Percentiles rank a stretch among this genome's conserved stretches.
These are phyloP conservation scores for Botrytis tulipae DNA, from an alignment of 2,329 filamentous ascomycete genomes.

Conservation along the genomic window DNA sequence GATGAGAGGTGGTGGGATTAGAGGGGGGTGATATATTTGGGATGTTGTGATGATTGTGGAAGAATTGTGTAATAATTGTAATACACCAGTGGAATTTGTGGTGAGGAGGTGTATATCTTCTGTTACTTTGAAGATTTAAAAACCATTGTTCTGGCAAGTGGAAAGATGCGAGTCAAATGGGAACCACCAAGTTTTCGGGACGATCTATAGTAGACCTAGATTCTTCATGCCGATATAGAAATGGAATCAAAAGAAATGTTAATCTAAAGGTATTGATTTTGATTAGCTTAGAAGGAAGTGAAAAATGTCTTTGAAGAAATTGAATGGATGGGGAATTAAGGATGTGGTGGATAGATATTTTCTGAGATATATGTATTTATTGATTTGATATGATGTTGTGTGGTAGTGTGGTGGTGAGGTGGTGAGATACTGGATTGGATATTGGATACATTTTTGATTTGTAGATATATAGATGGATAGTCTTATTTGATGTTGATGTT, in stretches of 20 bases:
- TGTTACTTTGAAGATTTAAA: background rate
- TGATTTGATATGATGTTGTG: too few relatives aligned
- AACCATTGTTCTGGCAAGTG: background rate
- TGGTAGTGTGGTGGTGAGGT: too few relatives aligned
- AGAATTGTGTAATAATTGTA: background rate
- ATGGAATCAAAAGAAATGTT: background rate
- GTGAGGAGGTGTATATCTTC: background rate
- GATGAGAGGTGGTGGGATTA: slow-evolving; percentile 32
- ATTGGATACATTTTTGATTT: too few relatives aligned
- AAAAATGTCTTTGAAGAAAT: background rate
- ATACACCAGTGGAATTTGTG: too few relatives aligned
- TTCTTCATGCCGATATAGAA: background rate
- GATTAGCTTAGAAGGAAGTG: background rate
- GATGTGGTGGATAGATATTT: too few relatives aligned
- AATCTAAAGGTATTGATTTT: background rate
- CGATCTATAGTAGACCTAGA: background rate
- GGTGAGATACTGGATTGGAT: too few relatives aligned
- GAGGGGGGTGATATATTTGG: background rate
- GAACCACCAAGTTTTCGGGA: background rate
- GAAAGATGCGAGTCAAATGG: background rate
- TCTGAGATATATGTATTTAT: too few relatives aligned
- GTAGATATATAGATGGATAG: too few relatives aligned
- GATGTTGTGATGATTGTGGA: background rate
- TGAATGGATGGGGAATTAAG: too few relatives aligned
- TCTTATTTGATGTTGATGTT: too few relatives aligned